Conservation (phyloP, 2,329 filamentous ascomycete species). For the Colletotrichum coccodes region DNA sequence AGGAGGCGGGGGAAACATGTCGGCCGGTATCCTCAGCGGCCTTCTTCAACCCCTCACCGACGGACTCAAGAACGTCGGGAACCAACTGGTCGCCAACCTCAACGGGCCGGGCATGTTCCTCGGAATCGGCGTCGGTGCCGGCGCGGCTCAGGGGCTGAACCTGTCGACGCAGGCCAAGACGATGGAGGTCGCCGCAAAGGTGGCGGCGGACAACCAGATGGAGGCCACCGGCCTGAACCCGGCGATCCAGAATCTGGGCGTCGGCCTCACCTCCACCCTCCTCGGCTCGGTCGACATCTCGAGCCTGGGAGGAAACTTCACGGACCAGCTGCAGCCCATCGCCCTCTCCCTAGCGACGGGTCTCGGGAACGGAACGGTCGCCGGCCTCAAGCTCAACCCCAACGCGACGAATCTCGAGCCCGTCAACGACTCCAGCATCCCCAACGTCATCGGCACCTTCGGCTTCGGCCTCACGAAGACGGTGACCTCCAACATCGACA, state of each 20-base stretch:
- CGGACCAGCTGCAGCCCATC: slow-evolving; percentile 33
- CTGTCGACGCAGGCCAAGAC: slow-evolving; percentile 31
- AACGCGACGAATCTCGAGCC: slow-evolving; percentile 29
- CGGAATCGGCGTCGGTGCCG: slow-evolving; percentile 39
- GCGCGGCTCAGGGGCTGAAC: slow-evolving; percentile 38
- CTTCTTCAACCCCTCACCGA: slow-evolving; percentile 28
- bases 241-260: slow-evolving; percentile 40
- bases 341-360: slow-evolving; percentile 37
- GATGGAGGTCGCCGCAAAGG: slow-evolving; percentile 33
- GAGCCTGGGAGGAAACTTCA: slow-evolving; percentile 23
- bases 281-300: slow-evolving; percentile 38
- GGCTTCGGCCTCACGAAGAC: slow-evolving; percentile 41
- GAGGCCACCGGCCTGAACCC: slow-evolving; percentile 42
- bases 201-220: slow-evolving; percentile 41
- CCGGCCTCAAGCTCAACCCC: slow-evolving; percentile 36
- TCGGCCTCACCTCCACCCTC: slow-evolving; percentile 41
- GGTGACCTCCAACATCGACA: slow-evolving; percentile 39
- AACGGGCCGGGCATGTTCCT: slow-evolving; percentile 36
- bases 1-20: neutral
- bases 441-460: slow-evolving; percentile 38
- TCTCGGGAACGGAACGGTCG: slow-evolving; percentile 37
- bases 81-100: slow-evolving; percentile 24
- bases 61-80: slow-evolving; percentile 29
- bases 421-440: slow-evolving; percentile 35
- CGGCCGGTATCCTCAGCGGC: slow-evolving; percentile 8